Conservation (phyloP, 2,329 filamentous ascomycete genomes). For the Fusarium longipes region DNA sequence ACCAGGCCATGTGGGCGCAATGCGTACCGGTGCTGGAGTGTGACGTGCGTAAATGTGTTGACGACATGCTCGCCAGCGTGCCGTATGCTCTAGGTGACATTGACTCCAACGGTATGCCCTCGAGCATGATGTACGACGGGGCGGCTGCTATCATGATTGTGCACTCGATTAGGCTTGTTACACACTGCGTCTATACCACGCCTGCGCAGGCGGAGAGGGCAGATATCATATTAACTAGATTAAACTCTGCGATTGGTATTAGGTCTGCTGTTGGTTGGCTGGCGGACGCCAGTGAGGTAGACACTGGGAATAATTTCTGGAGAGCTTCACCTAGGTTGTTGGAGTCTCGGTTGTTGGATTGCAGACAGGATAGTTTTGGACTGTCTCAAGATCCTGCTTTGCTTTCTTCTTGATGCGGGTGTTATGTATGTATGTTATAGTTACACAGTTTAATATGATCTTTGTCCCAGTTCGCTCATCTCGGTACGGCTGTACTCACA, state of each 20-base stretch:
- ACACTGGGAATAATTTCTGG: neutral
- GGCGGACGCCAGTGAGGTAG: neutral
- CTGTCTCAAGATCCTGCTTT: neutral
- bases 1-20: conserved; percentile 30
- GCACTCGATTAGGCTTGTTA: conserved; percentile 48
- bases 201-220: conserved; percentile 41
- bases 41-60: conserved; percentile 45
- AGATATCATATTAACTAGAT: conserved; percentile 39
- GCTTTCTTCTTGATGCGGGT: conserved; percentile 16
- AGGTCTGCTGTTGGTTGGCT: conserved; percentile 42
- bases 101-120: conserved; percentile 37
- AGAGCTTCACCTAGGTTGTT: neutral
- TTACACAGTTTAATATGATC: neutral
- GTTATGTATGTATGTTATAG: neutral
- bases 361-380: neutral
- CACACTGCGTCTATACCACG: conserved; percentile 46
- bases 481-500: neutral
- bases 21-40: conserved; percentile 34
- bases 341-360: neutral
- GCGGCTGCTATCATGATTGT: conserved; percentile 49
- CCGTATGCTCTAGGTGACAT: conserved; percentile 50
- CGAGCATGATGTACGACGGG: conserved; percentile 45
- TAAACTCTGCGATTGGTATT: conserved; percentile 48
- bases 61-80: conserved; percentile 49
- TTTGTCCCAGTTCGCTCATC: neutral